Conservation (phyloP, 2,329 filamentous ascomycete species). For the Aureobasidium sp. region DNA sequence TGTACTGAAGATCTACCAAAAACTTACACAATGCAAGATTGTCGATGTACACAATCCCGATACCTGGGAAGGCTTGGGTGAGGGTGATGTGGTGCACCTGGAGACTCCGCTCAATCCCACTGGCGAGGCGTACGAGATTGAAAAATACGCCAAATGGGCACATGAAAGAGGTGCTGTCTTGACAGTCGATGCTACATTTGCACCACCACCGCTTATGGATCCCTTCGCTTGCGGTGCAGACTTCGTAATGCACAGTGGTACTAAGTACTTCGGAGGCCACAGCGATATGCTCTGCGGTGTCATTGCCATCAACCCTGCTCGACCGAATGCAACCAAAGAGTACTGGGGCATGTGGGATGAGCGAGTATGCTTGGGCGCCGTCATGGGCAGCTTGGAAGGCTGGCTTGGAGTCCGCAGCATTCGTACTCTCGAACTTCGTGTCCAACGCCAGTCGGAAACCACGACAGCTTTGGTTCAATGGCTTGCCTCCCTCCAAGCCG, state of each 20-base stretch:
- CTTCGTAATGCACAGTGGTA: constrained; percentile 83
- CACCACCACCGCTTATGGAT: constrained; percentile 79
- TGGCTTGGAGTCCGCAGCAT: constrained; percentile 87
- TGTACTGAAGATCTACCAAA: constrained; percentile 65
- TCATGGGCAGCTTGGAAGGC: constrained; percentile 83
- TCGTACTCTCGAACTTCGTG: constrained; percentile 76
- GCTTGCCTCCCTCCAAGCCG: constrained; percentile 50
- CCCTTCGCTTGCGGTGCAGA: constrained; percentile 78
- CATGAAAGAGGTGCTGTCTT: constrained; percentile 66
- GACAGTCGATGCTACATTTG: constrained; percentile 87
- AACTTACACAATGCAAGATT: constrained; percentile 67
- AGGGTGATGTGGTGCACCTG: constrained; percentile 80
- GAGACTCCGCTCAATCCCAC: constrained; percentile 93
- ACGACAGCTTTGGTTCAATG: constrained; percentile 65
- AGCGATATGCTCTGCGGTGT: constrained; percentile 89
- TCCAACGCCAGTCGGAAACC: constrained; percentile 67
- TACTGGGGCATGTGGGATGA: constrained; percentile 57
- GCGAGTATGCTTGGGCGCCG: constrained; percentile 68
- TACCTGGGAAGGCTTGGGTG: constrained; percentile 52
- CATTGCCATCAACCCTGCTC: constrained; percentile 52
- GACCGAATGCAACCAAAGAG: constrained; percentile 44
- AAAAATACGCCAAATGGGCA: constrained; percentile 64
- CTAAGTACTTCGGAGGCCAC: constrained; percentile 95
- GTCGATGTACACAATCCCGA: constrained; percentile 53
- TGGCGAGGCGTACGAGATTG: constrained; percentile 70